These are phyloP conservation scores for Niebla homalea DNA, from an alignment of 495 filamentous ascomycete genomes.

Conservation along the genomic window DNA sequence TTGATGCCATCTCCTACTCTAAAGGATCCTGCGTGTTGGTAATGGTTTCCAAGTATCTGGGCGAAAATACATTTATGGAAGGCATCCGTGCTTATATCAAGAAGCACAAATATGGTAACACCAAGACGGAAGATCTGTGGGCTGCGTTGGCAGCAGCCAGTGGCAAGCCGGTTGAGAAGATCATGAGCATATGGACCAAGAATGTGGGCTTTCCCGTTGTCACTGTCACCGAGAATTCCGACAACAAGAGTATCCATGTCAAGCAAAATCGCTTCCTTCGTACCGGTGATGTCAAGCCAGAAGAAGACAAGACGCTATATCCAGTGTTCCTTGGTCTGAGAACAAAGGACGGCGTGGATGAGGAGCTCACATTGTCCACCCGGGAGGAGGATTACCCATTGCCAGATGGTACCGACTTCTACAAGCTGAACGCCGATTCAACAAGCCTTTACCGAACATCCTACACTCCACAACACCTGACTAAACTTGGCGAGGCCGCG, in stretches of 20 bases:
- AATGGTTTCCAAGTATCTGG: slow-evolving; percentile 94
- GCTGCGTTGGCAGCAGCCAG: slow-evolving; percentile 76
- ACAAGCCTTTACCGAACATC: slow-evolving; percentile 52
- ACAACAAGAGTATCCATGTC: slow-evolving; percentile 34
- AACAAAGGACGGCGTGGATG: slow-evolving; percentile 44
- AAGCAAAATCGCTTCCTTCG: slow-evolving; percentile 58
- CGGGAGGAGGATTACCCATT: slow-evolving; percentile 64
- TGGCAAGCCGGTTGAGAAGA: slow-evolving; percentile 70
- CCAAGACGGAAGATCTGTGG: slow-evolving; percentile 80
- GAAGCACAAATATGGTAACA: slow-evolving; percentile 75
- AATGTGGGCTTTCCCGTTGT: slow-evolving; percentile 55
- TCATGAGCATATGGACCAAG: slow-evolving; percentile 61
- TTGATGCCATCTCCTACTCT: slow-evolving; percentile 94
- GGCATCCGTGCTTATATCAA: slow-evolving; percentile 85
- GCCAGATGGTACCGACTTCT: slow-evolving; percentile 44
- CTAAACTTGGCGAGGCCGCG: slow-evolving; percentile 61
- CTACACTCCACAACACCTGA: slow-evolving; percentile 45
- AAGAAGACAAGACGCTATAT: slow-evolving; percentile 60
- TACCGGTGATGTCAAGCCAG: slow-evolving; percentile 51
- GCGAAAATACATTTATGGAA: slow-evolving; percentile 86
- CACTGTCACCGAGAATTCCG: slow-evolving; percentile 41
- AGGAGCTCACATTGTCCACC: slow-evolving; percentile 49
- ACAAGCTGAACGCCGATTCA: slow-evolving; percentile 57
- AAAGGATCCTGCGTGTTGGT: slow-evolving; percentile 93
- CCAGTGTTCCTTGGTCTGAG: slow-evolving; percentile 48